Percentiles rank a stretch among this genome's conserved stretches.
phyloP scores from a whole-genome alignment of 495 filamentous ascomycete species.

The Aspergillus olivimuriae region DNA sequence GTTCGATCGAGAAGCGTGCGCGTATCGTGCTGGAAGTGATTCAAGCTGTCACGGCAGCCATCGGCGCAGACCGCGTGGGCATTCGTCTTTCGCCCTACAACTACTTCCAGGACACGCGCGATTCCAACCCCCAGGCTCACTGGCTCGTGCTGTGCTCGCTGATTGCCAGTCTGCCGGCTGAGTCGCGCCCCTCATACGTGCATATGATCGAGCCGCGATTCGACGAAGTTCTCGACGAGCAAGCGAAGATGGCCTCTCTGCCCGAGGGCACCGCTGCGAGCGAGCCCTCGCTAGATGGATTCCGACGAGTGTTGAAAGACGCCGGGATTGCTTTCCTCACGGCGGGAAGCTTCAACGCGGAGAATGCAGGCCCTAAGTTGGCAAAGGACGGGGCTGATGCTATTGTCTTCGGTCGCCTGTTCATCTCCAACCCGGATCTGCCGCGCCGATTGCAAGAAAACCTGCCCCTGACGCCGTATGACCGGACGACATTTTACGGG shows the following conservation, averaged over 20 bases:
- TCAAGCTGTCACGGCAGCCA: conserved; percentile 15
- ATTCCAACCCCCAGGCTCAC: conserved; percentile 23
- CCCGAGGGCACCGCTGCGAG: conserved; percentile 7
- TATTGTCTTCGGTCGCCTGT: conserved; percentile 54
- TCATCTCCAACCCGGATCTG: conserved; percentile 65
- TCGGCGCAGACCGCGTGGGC: conserved; percentile 27
- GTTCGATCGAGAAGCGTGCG: conserved; percentile 43
- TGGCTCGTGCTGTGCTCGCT: conserved; percentile 21
- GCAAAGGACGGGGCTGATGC: conserved; percentile 24
- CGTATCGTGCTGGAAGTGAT: conserved; percentile 43
- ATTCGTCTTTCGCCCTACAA: conserved; percentile 45
- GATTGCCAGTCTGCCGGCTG: conserved; percentile 21
- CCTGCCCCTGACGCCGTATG: conserved; percentile 47
- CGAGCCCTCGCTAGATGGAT: conserved; percentile 24
- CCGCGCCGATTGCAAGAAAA: conserved; percentile 51
- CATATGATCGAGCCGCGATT: conserved; percentile 39
- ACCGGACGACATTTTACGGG: conserved; percentile 54
- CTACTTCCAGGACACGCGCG: conserved; percentile 40
- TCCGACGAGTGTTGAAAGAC: conserved; percentile 22
- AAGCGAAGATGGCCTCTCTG: conserved; percentile 32
- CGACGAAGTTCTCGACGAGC: conserved; percentile 42
- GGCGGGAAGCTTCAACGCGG: conserved; percentile 24
- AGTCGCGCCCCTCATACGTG: conserved; percentile 27
- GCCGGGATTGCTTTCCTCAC: conserved; percentile 26
- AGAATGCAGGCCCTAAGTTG: conserved; percentile 22